These are phyloP conservation scores for Sedum album DNA, from an alignment of 164 flowering plant genomes.

Conservation along the genomic window DNA sequence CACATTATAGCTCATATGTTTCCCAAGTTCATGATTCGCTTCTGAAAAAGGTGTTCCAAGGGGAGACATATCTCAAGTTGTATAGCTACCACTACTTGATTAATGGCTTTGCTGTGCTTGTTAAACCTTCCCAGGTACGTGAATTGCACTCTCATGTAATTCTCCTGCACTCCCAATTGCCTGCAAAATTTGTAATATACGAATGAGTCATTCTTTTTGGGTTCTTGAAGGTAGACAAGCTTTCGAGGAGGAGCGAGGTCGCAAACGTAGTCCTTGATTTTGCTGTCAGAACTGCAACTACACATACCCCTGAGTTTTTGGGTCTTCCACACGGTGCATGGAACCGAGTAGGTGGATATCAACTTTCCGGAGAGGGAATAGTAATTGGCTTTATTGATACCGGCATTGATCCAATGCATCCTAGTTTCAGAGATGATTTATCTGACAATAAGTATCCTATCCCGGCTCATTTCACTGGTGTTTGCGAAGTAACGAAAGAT, in stretches of 20 bases:
- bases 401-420: slow-evolving; percentile 95
- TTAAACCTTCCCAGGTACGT: slow-evolving; percentile 77
- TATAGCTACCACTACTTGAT: slow-evolving; percentile 93
- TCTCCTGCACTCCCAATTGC: not conserved
- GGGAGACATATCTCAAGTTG: slow-evolving; percentile 81
- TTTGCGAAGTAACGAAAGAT: slow-evolving; percentile 90
- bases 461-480: slow-evolving; percentile 70
- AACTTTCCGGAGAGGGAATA: slow-evolving; percentile 80
- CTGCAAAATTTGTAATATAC: not conserved
- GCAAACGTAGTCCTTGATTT: slow-evolving; percentile 87
- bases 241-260: slow-evolving; percentile 70
- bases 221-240: slow-evolving; percentile 61
- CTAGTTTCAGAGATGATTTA: slow-evolving; percentile 65
- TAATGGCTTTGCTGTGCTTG: slow-evolving; percentile 90
- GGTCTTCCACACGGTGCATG: slow-evolving; percentile 94
- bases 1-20: slow-evolving; percentile 31
- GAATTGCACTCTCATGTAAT: not conserved
- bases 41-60: slow-evolving; percentile 57
- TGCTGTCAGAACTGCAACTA: slow-evolving; percentile 87
- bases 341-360: slow-evolving; percentile 79
- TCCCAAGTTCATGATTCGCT: slow-evolving; percentile 69
- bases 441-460: slow-evolving; percentile 50
- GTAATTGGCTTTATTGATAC: slow-evolving; percentile 93
- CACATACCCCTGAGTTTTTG: slow-evolving; percentile 88
- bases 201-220: not conserved